Evolutionary conservation across 2,329 filamentous ascomycete species (phyloP).

Genomic region (Rachicladosporium sp.): DNA sequence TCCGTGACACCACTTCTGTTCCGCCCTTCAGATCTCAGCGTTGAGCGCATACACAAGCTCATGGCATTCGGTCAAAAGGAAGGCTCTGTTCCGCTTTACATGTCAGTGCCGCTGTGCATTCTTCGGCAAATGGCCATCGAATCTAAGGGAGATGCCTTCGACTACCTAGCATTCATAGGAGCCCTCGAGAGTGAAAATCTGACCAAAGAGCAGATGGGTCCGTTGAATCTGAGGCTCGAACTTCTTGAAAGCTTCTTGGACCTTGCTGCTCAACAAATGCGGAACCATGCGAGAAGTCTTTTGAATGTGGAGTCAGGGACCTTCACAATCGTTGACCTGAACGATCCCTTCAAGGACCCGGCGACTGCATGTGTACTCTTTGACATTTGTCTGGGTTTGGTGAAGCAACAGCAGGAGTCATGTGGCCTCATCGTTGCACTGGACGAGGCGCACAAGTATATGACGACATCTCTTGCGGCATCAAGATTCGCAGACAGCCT

Average conservation of each 20-base stretch:
- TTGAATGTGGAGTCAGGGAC: conserved; percentile 25
- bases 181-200: not conserved
- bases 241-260: conserved; percentile 2
- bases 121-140: conserved; percentile 39
- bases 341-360: conserved; percentile 56
- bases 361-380: conserved; percentile 21
- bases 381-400: conserved; percentile 1
- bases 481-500: conserved; percentile 19
- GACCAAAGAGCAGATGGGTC: not conserved
- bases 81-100: conserved; percentile 42
- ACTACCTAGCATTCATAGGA: not conserved
- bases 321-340: conserved; percentile 59
- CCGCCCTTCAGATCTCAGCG: conserved; percentile 43
- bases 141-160: not conserved
- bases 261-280: not conserved
- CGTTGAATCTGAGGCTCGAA: conserved; percentile 1
- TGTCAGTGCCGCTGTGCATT: conserved; percentile 41
- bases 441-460: conserved; percentile 70
- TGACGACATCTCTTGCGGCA: conserved; percentile 42
- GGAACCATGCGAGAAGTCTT: no score
- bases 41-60: conserved; percentile 41
- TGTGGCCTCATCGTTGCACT: conserved; percentile 50
- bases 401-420: conserved; percentile 11
- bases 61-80: conserved; percentile 39
- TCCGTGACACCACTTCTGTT: no score